Evolutionary conservation across 2,329 filamentous ascomycete species (phyloP).

Genomic region (Coniochaeta ligniaria): DNA sequence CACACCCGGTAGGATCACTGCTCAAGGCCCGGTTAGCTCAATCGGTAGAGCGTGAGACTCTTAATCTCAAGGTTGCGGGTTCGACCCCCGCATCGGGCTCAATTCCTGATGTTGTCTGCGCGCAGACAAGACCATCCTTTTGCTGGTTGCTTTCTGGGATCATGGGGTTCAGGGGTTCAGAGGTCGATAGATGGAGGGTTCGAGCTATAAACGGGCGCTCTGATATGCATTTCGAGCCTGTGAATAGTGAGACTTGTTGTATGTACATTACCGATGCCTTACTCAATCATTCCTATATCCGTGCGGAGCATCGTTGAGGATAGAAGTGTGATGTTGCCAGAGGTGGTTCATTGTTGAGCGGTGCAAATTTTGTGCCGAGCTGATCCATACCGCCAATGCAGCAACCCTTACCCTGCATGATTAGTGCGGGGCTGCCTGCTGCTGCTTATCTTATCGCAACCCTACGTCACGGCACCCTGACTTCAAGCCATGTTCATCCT

Average conservation of each 20-base stretch:
- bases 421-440: neutral
- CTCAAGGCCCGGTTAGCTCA: neutral
- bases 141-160: neutral
- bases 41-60: slow-evolving; percentile 3
- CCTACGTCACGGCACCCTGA: too few species aligned
- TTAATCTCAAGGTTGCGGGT: neutral
- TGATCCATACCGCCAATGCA: neutral
- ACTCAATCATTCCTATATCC: neutral
- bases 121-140: neutral
- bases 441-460: neutral
- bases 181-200: neutral
- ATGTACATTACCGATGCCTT: neutral
- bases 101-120: neutral
- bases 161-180: neutral
- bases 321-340: neutral
- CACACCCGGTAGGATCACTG: neutral
- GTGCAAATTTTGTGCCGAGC: neutral
- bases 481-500: too few species aligned
- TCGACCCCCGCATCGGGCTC: neutral
- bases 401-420: neutral
- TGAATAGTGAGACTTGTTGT: too few species aligned
- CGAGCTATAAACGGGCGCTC: too few species aligned
- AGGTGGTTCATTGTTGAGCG: neutral
- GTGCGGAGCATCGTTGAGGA: neutral
- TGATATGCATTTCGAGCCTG: neutral